Conservation (phyloP, 2,329 filamentous ascomycete genomes). For the Talaromyces albobiverticillius region DNA sequence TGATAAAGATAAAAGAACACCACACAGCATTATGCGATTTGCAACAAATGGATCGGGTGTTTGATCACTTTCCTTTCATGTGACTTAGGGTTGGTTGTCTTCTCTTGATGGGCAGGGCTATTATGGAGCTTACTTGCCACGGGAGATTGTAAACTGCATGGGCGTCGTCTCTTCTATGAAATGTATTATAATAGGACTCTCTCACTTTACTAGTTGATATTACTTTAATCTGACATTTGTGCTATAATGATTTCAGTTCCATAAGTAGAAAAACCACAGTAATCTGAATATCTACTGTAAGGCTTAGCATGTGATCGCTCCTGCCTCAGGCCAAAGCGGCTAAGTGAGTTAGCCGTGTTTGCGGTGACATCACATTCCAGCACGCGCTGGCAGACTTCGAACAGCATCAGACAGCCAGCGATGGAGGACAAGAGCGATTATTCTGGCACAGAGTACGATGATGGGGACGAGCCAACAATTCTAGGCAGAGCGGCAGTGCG, state of each 20-base stretch:
- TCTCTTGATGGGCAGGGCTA: conserved; percentile 4
- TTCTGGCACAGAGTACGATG: conserved; percentile 9
- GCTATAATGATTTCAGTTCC: neutral
- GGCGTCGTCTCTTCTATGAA: conserved; percentile 7
- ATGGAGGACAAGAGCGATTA: conserved; percentile 10
- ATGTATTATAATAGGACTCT: conserved; percentile 11
- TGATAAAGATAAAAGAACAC: conserved; percentile 1
- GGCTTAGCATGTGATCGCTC: conserved; percentile 13
- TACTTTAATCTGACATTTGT: neutral
- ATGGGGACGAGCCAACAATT: conserved; percentile 1
- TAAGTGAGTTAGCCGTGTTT: neutral
- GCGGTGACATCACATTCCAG: conserved; percentile 10
- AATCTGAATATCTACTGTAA: no score
- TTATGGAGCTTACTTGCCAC: neutral
- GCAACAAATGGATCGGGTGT: conserved; percentile 5
- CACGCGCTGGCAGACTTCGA: neutral
- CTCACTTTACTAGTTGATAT: neutral
- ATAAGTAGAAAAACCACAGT: no score
- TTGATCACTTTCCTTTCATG: conserved; percentile 10
- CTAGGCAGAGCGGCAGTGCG: conserved; percentile 8
- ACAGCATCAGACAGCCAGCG: neutral
- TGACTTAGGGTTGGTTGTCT: conserved; percentile 6
- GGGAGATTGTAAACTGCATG: conserved; percentile 12
- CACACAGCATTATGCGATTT: conserved; percentile 10
- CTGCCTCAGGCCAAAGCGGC: neutral